These are phyloP conservation scores for Phycomyces nitens DNA, from an alignment of 192 early-diverging fungal species.

Conservation along the genomic window DNA sequence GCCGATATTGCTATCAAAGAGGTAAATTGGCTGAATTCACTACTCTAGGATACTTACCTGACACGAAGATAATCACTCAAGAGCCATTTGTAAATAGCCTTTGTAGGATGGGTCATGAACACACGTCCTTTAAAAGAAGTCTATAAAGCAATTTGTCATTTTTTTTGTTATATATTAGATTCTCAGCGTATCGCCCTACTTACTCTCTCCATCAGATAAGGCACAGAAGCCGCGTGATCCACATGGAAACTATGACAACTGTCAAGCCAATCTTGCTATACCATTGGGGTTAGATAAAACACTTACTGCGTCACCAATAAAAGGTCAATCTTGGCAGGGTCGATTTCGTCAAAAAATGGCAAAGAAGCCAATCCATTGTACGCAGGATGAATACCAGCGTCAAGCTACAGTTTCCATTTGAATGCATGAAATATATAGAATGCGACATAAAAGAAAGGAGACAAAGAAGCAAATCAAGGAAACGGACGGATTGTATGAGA, in stretches of 20 bases:
- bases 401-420: slow-evolving; percentile 55
- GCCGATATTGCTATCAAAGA: slow-evolving; percentile 54
- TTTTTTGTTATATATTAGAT: too few relatives aligned
- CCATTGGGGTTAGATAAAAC: background rate
- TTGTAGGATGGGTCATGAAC: slow-evolving; percentile 99
- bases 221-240: slow-evolving; percentile 94
- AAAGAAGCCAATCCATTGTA: slow-evolving; percentile 85
- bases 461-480: background rate
- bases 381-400: slow-evolving; percentile 95
- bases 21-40: slow-evolving; percentile 25
- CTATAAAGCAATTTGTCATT: slow-evolving; percentile 30
- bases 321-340: slow-evolving; percentile 83
- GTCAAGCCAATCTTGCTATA: background rate
- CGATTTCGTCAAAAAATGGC: slow-evolving; percentile 94
- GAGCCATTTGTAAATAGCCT: slow-evolving; percentile 97
- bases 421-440: background rate
- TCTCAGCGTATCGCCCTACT: too few relatives aligned
- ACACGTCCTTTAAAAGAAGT: slow-evolving; percentile 94
- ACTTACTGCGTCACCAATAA: slow-evolving; percentile 90
- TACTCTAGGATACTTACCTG: slow-evolving; percentile 40
- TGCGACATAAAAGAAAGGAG: background rate
- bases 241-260: slow-evolving; percentile 77
- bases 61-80: slow-evolving; percentile 93
- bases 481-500: background rate
- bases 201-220: slow-evolving; percentile 95